Evolutionary conservation across 2,329 filamentous ascomycete species (phyloP).

Genomic region (Camillea tinctor): DNA sequence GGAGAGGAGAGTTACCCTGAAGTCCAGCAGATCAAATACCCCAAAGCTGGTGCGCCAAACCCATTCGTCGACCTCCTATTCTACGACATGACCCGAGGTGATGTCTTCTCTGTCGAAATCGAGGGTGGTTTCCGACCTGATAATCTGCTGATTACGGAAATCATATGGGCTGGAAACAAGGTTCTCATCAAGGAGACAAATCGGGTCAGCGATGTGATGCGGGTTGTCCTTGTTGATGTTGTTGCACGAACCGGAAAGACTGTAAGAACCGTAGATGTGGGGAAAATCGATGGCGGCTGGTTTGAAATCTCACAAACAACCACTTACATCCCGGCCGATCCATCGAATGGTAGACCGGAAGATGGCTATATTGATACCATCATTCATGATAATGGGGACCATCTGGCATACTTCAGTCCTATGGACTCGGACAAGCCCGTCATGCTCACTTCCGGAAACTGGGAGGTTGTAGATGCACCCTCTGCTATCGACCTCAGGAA

Average conservation of each 20-base stretch:
- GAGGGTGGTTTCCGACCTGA: constrained; percentile 75
- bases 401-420: constrained; percentile 90
- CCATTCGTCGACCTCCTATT: constrained; percentile 85
- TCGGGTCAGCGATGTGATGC: constrained; percentile 87
- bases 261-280: constrained; percentile 76
- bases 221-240: constrained; percentile 83
- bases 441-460: constrained; percentile 82
- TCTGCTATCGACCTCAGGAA: constrained; percentile 80
- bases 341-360: constrained; percentile 68
- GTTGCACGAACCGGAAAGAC: constrained; percentile 69
- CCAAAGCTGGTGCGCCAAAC: constrained; percentile 92
- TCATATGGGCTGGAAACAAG: constrained; percentile 84
- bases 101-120: constrained; percentile 78
- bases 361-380: constrained; percentile 94
- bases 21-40: constrained; percentile 90
- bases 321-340: constrained; percentile 81
- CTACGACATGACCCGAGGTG: constrained; percentile 75
- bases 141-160: constrained; percentile 86
- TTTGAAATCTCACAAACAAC: constrained; percentile 91
- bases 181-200: constrained; percentile 91
- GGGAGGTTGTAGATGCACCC: constrained; percentile 88
- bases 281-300: constrained; percentile 91
- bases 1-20: constrained; percentile 91
- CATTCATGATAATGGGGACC: constrained; percentile 82
- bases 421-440: constrained; percentile 78